These are phyloP conservation scores for Lunasporangiospora selenospora DNA, from an alignment of 192 early-diverging fungal genomes.

Conservation along the genomic window DNA sequence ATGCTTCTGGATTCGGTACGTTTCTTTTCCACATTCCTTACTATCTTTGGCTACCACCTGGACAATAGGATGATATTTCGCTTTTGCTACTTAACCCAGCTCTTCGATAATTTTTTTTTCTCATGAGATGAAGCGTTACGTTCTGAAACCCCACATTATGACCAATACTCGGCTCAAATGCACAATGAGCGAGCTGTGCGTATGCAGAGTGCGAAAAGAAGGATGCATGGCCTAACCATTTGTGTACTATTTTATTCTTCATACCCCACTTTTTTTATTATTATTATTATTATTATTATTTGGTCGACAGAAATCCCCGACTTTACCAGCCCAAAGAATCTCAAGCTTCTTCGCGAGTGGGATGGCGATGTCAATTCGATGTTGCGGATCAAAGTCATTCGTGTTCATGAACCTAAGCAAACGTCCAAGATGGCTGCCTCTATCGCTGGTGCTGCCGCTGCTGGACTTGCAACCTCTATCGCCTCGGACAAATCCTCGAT, in stretches of 20 bases:
- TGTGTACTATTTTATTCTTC: background rate
- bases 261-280: background rate
- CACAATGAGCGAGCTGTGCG: too few relatives aligned
- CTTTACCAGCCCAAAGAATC: slow-evolving; percentile 58
- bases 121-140: too few relatives aligned
- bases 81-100: slow-evolving; percentile 19
- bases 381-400: slow-evolving; percentile 51
- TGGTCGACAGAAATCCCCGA: slow-evolving; percentile 57
- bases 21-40: background rate
- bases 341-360: slow-evolving; percentile 55
- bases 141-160: too few relatives aligned
- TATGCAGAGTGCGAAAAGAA: too few relatives aligned
- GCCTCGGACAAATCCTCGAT: slow-evolving; percentile 18
- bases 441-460: slow-evolving; percentile 24
- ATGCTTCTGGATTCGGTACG: slow-evolving; percentile 61
- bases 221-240: slow-evolving; percentile 1
- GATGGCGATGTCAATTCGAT: slow-evolving; percentile 62
- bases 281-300: slow-evolving; percentile 1
- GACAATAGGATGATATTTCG: slow-evolving; percentile 28
- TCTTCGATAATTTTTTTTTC: too few relatives aligned
- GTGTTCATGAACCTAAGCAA: slow-evolving; percentile 46
- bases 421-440: slow-evolving; percentile 25
- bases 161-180: too few relatives aligned
- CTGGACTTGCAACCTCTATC: slow-evolving; percentile 9
- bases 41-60: background rate